A percentile compares a stretch with the other conserved stretches of the same genome.
Evolutionary conservation across 2,329 filamentous ascomycete genomes (phyloP).

Genomic region (Microsporum audouinii): DNA sequence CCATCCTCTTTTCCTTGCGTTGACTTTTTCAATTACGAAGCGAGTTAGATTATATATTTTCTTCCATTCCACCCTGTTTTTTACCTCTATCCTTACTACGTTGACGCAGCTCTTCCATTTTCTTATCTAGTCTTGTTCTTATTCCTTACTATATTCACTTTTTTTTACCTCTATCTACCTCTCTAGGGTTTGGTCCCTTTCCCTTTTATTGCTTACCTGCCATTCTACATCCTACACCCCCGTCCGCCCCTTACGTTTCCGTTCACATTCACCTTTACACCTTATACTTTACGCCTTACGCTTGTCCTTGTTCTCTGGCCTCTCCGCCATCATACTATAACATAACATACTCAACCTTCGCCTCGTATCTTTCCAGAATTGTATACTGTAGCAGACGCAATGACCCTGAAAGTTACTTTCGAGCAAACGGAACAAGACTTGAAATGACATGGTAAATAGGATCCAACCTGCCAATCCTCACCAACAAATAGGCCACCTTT

Average conservation of each 20-base stretch:
- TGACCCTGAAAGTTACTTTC: too few relatives aligned
- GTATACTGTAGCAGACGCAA: neutral
- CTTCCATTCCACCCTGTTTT: neutral
- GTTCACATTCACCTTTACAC: too few relatives aligned
- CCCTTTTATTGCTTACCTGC: neutral
- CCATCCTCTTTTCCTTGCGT: neutral
- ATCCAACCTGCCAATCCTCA: too few relatives aligned
- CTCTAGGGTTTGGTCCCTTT: neutral
- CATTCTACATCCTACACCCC: too few relatives aligned
- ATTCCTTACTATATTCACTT: neutral
- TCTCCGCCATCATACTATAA: neutral
- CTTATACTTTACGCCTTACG: neutral
- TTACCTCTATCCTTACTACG: neutral
- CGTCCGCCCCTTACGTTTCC: too few relatives aligned
- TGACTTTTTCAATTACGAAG: neutral
- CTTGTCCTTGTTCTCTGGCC: neutral
- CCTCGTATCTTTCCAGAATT: too few relatives aligned
- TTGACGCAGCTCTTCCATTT: neutral
- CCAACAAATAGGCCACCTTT: too few relatives aligned
- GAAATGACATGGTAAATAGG: too few relatives aligned
- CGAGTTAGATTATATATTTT: slow-evolving; percentile 2
- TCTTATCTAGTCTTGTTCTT: neutral
- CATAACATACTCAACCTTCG: neutral
- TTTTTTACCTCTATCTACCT: neutral
- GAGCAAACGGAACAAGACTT: too few relatives aligned